Evolutionary conservation across 345 rosid species (phyloP).

Genomic region (Nasturtium officinale): DNA sequence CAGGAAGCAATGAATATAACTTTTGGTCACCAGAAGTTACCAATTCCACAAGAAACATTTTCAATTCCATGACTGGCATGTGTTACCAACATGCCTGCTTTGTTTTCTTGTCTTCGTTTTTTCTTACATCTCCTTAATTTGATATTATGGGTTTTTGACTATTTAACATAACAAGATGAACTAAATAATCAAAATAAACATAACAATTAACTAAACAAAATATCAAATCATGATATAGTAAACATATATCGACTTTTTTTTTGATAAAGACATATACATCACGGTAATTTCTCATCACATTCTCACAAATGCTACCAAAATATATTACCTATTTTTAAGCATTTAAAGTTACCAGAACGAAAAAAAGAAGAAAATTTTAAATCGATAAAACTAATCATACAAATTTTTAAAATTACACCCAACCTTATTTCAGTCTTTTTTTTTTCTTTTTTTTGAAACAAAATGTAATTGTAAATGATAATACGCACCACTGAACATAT

Average conservation of each 20-base stretch:
- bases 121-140: background rate
- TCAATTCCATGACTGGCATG: conserved; percentile 42
- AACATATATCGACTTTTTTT: too few species aligned
- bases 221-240: background rate
- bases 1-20: conserved; percentile 42
- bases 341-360: too few species aligned
- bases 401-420: background rate
- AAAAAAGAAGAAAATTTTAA: too few species aligned
- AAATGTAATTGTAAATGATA: background rate
- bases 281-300: background rate
- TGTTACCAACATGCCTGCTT: conserved; percentile 43
- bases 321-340: background rate
- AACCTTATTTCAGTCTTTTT: background rate
- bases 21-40: conserved; percentile 42
- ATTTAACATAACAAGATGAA: background rate
- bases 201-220: background rate
- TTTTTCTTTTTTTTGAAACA: too few species aligned
- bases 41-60: conserved; percentile 40
- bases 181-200: background rate
- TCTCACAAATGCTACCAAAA: background rate
- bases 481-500: conserved; percentile 7
- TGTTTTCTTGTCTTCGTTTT: conserved; percentile 11
- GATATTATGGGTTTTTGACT: background rate
- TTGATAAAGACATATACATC: too few species aligned
- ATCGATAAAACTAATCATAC: background rate